Conservation (phyloP, 73 alveolate species). For the Effrenium voratum region DNA sequence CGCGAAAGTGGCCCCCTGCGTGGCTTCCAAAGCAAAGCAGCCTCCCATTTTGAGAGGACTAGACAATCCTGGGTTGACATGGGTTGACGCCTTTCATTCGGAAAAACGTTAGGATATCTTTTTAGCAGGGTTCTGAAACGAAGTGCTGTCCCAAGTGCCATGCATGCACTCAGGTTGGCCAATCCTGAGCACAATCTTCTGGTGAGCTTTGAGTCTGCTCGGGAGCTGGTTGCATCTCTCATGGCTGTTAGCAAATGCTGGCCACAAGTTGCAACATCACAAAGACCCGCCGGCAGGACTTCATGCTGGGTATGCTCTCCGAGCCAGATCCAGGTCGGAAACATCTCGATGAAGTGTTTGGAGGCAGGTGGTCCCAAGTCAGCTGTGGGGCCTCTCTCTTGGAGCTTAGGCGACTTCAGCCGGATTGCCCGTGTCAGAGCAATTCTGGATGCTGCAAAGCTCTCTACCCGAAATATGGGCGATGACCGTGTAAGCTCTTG, state of each 20-base stretch:
- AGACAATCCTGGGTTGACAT: no score
- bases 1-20: no score
- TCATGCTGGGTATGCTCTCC: slow-evolving; percentile 69
- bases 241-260: no score
- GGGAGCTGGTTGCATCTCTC: slow-evolving; percentile 12
- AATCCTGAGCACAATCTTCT: slow-evolving; percentile 81
- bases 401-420: slow-evolving; percentile 92
- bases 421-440: slow-evolving; percentile 77
- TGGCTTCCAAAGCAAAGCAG: no score
- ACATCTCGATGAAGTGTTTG: slow-evolving; percentile 35
- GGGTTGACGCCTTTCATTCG: no score
- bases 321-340: slow-evolving; percentile 78
- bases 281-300: slow-evolving; percentile 6
- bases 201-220: slow-evolving; percentile 57
- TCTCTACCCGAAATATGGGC: slow-evolving; percentile 18
- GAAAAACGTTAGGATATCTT: no score
- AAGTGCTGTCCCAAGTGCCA: no score
- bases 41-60: no score
- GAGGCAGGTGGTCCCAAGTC: no score
- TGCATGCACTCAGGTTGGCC: slow-evolving; percentile 14
- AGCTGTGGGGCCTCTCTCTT: no score
- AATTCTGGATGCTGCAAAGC: slow-evolving; percentile 61
- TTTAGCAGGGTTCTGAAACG: no score
- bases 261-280: no score
- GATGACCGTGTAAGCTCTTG: slow-evolving; percentile 67